Conservation (phyloP, 208 protist genomes). For the Trichomonas gallinae region DNA sequence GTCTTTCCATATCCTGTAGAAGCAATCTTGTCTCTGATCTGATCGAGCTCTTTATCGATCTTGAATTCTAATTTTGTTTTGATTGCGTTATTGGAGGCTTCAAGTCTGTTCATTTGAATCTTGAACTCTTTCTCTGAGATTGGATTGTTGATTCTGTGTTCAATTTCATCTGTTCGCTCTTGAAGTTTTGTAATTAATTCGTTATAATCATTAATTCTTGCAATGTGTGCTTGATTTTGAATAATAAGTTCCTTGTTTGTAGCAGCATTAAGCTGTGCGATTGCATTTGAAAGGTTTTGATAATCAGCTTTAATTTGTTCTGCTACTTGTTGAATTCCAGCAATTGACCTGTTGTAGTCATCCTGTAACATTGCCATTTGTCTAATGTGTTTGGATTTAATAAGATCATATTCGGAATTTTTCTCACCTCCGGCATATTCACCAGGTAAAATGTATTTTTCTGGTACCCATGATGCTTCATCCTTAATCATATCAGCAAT, state of each 20-base stretch:
- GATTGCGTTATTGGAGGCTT: background rate
- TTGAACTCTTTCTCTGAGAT: background rate
- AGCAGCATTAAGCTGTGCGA: background rate
- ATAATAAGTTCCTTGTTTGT: background rate
- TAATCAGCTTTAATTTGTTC: background rate
- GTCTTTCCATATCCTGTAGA: background rate
- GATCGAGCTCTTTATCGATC: background rate
- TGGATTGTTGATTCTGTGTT: background rate
- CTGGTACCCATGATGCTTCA: background rate
- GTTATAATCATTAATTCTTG: background rate
- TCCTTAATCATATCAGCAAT: background rate
- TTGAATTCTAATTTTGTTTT: background rate
- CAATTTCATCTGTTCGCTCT: background rate
- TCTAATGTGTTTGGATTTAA: background rate
- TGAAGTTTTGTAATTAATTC: background rate
- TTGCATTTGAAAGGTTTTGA: background rate
- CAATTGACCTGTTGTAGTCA: background rate
- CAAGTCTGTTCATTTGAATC: background rate
- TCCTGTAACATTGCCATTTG: background rate
- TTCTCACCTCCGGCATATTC: background rate
- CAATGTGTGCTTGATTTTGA: background rate
- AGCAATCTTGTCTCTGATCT: background rate
- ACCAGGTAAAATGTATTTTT: background rate
- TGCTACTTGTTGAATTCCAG: background rate
- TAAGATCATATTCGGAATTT: background rate